These are phyloP conservation scores for Colletotrichum spinosum DNA, from an alignment of 2,329 filamentous ascomycete genomes.

Conservation along the genomic window DNA sequence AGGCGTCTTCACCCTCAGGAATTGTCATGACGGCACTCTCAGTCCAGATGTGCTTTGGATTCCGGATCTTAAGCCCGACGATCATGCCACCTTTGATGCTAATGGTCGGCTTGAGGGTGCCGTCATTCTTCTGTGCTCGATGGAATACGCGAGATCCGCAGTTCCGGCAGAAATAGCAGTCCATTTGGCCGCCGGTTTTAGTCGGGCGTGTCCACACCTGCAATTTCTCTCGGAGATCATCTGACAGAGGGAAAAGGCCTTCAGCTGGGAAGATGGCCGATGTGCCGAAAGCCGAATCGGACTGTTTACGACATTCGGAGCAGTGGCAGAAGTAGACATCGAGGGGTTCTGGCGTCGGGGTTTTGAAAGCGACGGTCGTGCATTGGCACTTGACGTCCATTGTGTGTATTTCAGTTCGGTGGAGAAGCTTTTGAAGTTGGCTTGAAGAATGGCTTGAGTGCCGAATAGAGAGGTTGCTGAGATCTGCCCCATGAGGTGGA, in stretches of 20 bases:
- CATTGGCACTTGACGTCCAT: slow-evolving; percentile 53
- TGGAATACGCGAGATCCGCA: slow-evolving; percentile 63
- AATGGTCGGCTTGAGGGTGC: slow-evolving; percentile 49
- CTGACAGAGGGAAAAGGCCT: slow-evolving; percentile 53
- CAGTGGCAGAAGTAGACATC: slow-evolving; percentile 60
- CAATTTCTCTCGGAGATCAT: slow-evolving; percentile 47
- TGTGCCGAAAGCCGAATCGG: slow-evolving; percentile 58
- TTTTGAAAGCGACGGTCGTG: slow-evolving; percentile 50
- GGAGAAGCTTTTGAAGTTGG: no score
- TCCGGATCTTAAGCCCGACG: slow-evolving; percentile 53
- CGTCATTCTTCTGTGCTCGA: slow-evolving; percentile 51
- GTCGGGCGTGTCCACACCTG: slow-evolving; percentile 52
- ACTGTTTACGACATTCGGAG: slow-evolving; percentile 57
- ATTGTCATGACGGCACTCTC: slow-evolving; percentile 57
- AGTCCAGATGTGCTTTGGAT: slow-evolving; percentile 58
- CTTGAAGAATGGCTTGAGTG: no score
- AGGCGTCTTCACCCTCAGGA: slow-evolving; percentile 45
- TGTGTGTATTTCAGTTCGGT: no score
- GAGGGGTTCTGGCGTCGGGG: slow-evolving; percentile 48
- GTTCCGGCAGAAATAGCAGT: slow-evolving; percentile 55
- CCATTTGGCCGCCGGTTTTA: slow-evolving; percentile 53
- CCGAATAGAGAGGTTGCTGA: no score
- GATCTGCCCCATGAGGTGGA: no score
- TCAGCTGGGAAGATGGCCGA: slow-evolving; percentile 56
- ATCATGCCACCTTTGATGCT: slow-evolving; percentile 61